Conservation (phyloP, 345 rosid species). For the Populus euphratica region DNA sequence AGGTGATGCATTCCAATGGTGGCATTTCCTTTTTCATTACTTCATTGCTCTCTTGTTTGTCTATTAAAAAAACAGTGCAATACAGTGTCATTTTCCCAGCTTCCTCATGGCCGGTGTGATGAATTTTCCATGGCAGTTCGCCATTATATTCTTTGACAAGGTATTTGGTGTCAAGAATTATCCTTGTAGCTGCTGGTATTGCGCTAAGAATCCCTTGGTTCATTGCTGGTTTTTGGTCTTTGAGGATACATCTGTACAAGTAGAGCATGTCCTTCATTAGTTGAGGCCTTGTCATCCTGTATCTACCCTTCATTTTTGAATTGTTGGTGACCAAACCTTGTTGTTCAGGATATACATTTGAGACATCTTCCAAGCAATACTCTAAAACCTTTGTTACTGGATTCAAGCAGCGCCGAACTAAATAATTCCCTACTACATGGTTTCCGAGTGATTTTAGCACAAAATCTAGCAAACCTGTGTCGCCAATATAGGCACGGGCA, state of each 20-base stretch:
- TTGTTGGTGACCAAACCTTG: slow-evolving; percentile 34
- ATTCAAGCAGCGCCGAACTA: slow-evolving; percentile 80
- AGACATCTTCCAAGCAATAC: slow-evolving; percentile 74
- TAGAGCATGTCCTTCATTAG: slow-evolving; percentile 59
- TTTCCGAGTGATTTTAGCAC: slow-evolving; percentile 90
- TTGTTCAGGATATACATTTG: slow-evolving; percentile 44
- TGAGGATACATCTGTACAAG: slow-evolving; percentile 48
- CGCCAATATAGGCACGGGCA: slow-evolving; percentile 81
- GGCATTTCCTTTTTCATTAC: slow-evolving; percentile 21
- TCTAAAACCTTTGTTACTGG: slow-evolving; percentile 90
- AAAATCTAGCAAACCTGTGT: slow-evolving; percentile 85
- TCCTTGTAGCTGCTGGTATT: slow-evolving; percentile 52
- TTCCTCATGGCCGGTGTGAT: slow-evolving; percentile 21
- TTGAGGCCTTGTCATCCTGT: slow-evolving; percentile 58
- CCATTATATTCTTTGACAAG: slow-evolving; percentile 58
- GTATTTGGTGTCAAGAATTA: slow-evolving; percentile 69
- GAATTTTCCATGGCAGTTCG: slow-evolving; percentile 25
- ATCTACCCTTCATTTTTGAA: slow-evolving; percentile 36
- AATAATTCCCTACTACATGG: slow-evolving; percentile 76
- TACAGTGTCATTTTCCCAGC: slow-evolving; percentile 45
- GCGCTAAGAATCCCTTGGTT: slow-evolving; percentile 40
- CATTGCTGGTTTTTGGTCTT: slow-evolving; percentile 44
- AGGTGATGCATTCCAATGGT: slow-evolving; percentile 59
- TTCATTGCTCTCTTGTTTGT: slow-evolving; percentile 14
- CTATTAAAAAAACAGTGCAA: slow-evolving; percentile 48